Evolutionary conservation across 257 asterid species (phyloP).

Genomic region (Capsicum rhomboideum): DNA sequence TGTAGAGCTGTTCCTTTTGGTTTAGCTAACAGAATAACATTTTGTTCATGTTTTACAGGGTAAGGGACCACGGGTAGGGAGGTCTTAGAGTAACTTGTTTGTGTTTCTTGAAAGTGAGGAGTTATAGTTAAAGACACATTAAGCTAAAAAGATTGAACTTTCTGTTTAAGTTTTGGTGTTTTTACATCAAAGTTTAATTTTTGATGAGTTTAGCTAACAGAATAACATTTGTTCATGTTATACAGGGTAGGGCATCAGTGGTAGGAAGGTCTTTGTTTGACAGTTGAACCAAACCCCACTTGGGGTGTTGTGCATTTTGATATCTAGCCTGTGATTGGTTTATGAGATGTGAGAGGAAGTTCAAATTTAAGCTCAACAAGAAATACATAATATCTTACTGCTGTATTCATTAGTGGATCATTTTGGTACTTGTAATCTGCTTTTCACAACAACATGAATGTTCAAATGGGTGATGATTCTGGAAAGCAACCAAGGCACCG

Average conservation of each 20-base stretch:
- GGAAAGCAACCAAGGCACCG: conserved; percentile 46
- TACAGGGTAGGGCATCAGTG: not conserved
- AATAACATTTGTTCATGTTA: not conserved
- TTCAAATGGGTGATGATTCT: conserved; percentile 7
- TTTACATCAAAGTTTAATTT: not conserved
- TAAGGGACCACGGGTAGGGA: too few species aligned
- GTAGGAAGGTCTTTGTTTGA: not conserved
- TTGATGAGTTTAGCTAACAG: not conserved
- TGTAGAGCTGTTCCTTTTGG: not conserved
- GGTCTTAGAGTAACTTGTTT: too few species aligned
- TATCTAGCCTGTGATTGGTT: not conserved
- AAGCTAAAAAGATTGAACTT: not conserved
- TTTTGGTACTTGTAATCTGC: not conserved
- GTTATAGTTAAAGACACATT: too few species aligned
- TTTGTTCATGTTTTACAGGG: not conserved
- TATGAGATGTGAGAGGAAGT: not conserved
- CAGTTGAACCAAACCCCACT: not conserved
- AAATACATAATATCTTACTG: not conserved
- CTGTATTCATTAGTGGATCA: not conserved
- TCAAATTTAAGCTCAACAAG: not conserved
- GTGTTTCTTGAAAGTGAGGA: not conserved
- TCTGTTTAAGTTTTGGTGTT: not conserved
- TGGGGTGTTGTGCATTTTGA: not conserved
- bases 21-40: not conserved
- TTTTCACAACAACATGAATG: conserved; percentile 28